A percentile compares a stretch with the other conserved stretches of the same genome.
These are phyloP conservation scores for Tubosaeta brunneosetosa DNA, from an alignment of 768 basidiomycete genomes.

Conservation along the genomic window DNA sequence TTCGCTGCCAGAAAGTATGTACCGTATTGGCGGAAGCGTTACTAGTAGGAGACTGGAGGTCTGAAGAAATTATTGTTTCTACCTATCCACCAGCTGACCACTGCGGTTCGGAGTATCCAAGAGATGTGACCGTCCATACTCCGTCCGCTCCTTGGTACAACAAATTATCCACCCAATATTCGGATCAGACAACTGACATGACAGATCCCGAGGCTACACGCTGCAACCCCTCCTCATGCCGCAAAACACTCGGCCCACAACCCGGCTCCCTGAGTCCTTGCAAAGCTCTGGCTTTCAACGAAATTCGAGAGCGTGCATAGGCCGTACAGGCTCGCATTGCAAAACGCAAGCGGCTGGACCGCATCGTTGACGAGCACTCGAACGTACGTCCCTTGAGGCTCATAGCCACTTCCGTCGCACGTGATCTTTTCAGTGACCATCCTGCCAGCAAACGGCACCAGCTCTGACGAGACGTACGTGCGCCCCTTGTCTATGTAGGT, in stretches of 20 bases:
- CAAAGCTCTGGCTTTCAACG: slow-evolving; percentile 64
- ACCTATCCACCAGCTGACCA: too few relatives aligned
- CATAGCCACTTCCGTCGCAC: slow-evolving; percentile 31
- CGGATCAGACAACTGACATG: too few relatives aligned
- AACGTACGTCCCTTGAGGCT: slow-evolving; percentile 41
- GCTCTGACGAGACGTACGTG: slow-evolving; percentile 38
- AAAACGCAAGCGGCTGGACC: slow-evolving; percentile 56
- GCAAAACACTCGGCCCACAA: not conserved
- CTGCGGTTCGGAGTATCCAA: too few relatives aligned
- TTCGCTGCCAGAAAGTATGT: too few relatives aligned
- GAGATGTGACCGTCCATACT: too few relatives aligned
- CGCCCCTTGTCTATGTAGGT: slow-evolving; percentile 16
- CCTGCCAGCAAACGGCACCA: slow-evolving; percentile 70
- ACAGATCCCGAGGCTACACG: too few relatives aligned
- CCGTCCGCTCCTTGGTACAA: too few relatives aligned
- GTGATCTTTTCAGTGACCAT: slow-evolving; percentile 67
- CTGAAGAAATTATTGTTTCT: too few relatives aligned
- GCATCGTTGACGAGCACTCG: slow-evolving; percentile 73
- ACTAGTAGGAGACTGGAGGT: too few relatives aligned
- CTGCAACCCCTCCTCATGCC: not conserved
- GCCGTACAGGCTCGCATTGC: slow-evolving; percentile 45
- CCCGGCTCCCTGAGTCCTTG: slow-evolving; percentile 60
- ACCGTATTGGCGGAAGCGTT: too few relatives aligned
- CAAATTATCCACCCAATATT: too few relatives aligned
- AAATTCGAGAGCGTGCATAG: slow-evolving; percentile 62